phyloP scores from a whole-genome alignment of 1,284 basidiomycete genomes.

The Thelephora terrestris region DNA sequence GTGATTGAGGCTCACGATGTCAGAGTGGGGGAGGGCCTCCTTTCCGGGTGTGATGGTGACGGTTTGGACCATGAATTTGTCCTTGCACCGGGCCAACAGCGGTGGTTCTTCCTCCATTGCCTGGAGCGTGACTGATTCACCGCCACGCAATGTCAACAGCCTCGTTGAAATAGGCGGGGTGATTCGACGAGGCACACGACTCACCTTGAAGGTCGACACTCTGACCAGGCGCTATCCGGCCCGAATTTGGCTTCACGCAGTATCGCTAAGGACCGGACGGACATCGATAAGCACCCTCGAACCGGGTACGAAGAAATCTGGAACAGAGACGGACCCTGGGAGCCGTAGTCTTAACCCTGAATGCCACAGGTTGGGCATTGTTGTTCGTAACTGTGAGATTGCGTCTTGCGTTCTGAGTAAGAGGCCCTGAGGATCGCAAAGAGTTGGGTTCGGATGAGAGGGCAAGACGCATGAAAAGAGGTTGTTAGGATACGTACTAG shows the following conservation, averaged over 20 bases:
- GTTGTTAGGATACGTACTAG: slow-evolving; percentile 37
- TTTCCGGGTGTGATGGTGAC: slow-evolving; percentile 88
- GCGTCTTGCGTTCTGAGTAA: slow-evolving; percentile 87
- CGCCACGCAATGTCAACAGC: slow-evolving; percentile 2
- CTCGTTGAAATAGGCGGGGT: too few species aligned
- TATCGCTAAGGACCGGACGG: slow-evolving; percentile 48
- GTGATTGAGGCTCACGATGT: slow-evolving; percentile 55
- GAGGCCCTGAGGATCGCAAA: slow-evolving; percentile 58
- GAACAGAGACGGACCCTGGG: slow-evolving; percentile 59
- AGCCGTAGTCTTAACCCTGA: slow-evolving; percentile 99
- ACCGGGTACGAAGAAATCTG: slow-evolving; percentile 5
- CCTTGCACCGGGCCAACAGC: slow-evolving; percentile 89
- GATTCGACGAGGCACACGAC: slow-evolving; percentile 29
- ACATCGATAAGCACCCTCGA: neutral
- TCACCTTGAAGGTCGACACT: slow-evolving; percentile 89
- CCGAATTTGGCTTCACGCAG: slow-evolving; percentile 96
- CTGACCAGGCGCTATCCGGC: slow-evolving; percentile 90
- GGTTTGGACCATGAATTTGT: slow-evolving; percentile 99
- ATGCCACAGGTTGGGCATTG: slow-evolving; percentile 82
- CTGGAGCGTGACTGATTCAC: slow-evolving; percentile 79
- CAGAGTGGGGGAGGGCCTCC: slow-evolving; percentile 67
- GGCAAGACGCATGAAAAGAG: neutral
- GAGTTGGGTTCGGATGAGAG: slow-evolving; percentile 4
- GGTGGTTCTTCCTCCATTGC: slow-evolving; percentile 95
- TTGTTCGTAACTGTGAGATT: slow-evolving; percentile 82